Evolutionary conservation across 345 rosid species (phyloP).

Genomic region (Heritiera littoralis): DNA sequence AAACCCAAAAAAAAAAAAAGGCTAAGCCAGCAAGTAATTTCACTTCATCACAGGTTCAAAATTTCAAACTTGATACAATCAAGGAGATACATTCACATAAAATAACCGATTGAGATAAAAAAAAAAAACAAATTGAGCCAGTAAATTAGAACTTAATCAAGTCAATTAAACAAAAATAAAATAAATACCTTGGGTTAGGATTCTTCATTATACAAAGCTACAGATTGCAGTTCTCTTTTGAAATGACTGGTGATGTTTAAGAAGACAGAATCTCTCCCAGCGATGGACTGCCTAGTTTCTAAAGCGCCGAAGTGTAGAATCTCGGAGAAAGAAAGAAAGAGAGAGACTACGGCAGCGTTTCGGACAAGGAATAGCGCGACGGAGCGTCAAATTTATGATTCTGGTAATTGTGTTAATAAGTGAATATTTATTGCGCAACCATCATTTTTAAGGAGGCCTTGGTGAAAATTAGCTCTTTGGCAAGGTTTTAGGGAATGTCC

Average conservation of each 20-base stretch:
- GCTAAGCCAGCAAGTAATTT: neutral
- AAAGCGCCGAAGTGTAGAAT: neutral
- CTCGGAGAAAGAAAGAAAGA: neutral
- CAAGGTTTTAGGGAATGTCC: neutral
- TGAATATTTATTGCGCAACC: neutral
- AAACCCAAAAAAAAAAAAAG: neutral
- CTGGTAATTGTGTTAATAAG: neutral
- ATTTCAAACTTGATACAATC: neutral
- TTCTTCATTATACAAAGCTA: neutral
- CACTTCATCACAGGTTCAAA: neutral
- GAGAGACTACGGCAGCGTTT: neutral
- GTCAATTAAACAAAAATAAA: neutral
- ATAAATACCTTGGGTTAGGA: neutral
- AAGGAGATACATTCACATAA: neutral
- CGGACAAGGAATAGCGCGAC: neutral
- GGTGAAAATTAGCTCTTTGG: neutral
- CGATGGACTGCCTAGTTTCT: neutral
- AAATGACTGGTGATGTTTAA: neutral
- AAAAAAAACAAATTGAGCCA: neutral
- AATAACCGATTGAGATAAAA: neutral
- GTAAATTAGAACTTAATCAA: constrained; percentile 4
- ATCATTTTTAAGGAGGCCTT: neutral
- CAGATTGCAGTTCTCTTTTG: neutral
- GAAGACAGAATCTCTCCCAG: constrained; percentile 1
- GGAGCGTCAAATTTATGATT: neutral